Evolutionary conservation across 495 filamentous ascomycete genomes (phyloP).

Genomic region (Talaromyces ruber): DNA sequence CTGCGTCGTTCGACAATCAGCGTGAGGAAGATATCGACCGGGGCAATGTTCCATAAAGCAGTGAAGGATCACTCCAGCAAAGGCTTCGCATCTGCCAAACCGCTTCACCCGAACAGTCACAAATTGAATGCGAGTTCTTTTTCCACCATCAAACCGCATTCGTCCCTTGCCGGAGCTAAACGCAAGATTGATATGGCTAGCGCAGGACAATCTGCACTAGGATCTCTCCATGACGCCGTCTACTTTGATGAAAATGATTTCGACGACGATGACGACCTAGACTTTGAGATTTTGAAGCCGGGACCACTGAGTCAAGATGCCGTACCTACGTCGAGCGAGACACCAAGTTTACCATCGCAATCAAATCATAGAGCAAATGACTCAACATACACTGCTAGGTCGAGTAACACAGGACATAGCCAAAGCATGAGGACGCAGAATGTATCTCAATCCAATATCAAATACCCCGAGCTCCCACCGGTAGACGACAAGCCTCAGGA

Average conservation of each 20-base stretch:
- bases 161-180: slow-evolving; percentile 28
- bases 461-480: slow-evolving; percentile 32
- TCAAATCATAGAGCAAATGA: not conserved
- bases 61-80: slow-evolving; percentile 27
- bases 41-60: slow-evolving; percentile 36
- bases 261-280: slow-evolving; percentile 43
- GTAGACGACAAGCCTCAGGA: slow-evolving; percentile 11
- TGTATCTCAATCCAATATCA: slow-evolving; percentile 16
- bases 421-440: not conserved
- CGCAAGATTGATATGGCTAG: slow-evolving; percentile 34
- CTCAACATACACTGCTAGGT: not conserved
- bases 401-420: not conserved
- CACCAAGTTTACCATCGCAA: not conserved
- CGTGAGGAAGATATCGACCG: not conserved
- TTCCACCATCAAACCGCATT: slow-evolving; percentile 15
- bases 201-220: slow-evolving; percentile 23
- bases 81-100: slow-evolving; percentile 13
- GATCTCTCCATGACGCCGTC: slow-evolving; percentile 35
- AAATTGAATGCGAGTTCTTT: slow-evolving; percentile 15
- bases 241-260: slow-evolving; percentile 51
- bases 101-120: slow-evolving; percentile 28
- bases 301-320: slow-evolving; percentile 11
- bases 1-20: not conserved
- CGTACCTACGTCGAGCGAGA: not conserved
- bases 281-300: slow-evolving; percentile 26